Conservation (phyloP, 2,329 filamentous ascomycete genomes). For the Epichloe bromicola region DNA sequence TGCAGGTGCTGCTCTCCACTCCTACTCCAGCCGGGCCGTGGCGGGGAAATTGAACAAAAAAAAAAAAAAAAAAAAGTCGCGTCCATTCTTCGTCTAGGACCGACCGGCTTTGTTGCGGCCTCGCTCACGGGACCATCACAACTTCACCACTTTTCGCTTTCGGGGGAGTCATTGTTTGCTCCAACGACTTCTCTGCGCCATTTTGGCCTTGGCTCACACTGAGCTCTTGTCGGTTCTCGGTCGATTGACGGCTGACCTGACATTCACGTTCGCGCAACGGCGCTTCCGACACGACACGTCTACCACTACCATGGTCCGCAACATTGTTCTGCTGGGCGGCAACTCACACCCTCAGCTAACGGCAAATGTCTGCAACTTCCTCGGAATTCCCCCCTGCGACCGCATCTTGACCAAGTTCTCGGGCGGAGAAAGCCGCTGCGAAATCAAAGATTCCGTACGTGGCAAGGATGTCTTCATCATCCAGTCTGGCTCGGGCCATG, state of each 20-base stretch:
- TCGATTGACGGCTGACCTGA: neutral
- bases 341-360: constrained; percentile 84
- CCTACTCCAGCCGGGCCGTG: constrained; percentile 1
- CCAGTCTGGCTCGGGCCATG: constrained; percentile 79
- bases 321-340: constrained; percentile 86
- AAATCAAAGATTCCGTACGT: constrained; percentile 91
- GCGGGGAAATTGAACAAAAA: constrained; percentile 4
- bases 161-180: neutral
- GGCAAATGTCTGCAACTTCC: constrained; percentile 74
- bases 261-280: neutral
- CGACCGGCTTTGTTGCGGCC: constrained; percentile 1
- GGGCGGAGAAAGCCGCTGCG: constrained; percentile 86
- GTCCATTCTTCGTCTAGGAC: neutral
- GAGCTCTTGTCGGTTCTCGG: neutral
- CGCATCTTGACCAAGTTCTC: constrained; percentile 86
- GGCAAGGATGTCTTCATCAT: constrained; percentile 99
- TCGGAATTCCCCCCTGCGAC: constrained; percentile 75
- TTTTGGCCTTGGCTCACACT: neutral
- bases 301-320: constrained; percentile 63
- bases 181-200: neutral
- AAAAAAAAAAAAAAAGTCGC: constrained; percentile 8
- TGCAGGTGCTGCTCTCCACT: constrained; percentile 3
- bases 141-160: neutral
- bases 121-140: constrained; percentile 2
- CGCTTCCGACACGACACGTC: neutral